These are phyloP conservation scores for Pisolithus microcarpus DNA, from an alignment of 768 basidiomycete genomes.

Conservation along the genomic window DNA sequence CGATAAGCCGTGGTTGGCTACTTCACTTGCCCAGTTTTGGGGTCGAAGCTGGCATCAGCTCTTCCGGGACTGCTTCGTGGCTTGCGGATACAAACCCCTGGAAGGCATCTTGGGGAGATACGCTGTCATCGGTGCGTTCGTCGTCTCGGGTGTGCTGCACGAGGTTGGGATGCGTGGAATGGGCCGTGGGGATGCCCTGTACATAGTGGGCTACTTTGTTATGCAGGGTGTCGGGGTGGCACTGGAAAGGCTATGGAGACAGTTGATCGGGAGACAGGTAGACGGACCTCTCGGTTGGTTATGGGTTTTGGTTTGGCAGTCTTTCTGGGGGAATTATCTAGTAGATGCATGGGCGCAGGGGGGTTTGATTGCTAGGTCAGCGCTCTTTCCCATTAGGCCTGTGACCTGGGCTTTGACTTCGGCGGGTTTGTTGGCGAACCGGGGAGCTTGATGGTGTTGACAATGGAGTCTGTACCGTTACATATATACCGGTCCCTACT, in stretches of 20 bases:
- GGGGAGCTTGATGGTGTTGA: too few species aligned
- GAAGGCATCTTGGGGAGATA: conserved; percentile 37
- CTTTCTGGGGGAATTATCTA: conserved; percentile 41
- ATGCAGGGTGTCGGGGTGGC: conserved; percentile 47
- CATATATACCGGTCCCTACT: too few species aligned
- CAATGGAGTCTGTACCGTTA: too few species aligned
- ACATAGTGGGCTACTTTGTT: conserved; percentile 47
- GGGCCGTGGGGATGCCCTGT: conserved; percentile 41
- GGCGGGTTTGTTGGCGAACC: too few species aligned
- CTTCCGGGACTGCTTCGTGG: conserved; percentile 51
- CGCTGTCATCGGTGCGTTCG: conserved; percentile 53
- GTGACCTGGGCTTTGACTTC: too few species aligned
- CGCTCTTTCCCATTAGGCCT: background rate
- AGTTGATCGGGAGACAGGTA: conserved; percentile 38
- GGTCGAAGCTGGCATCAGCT: conserved; percentile 61
- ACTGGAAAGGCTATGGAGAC: conserved; percentile 43
- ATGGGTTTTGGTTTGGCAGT: conserved; percentile 46
- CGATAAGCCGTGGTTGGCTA: conserved; percentile 47
- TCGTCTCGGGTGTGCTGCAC: conserved; percentile 55
- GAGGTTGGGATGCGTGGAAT: conserved; percentile 52
- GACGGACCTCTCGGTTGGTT: conserved; percentile 41
- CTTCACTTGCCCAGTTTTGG: conserved; percentile 61
- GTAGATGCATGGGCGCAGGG: conserved; percentile 35
- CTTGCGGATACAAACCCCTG: conserved; percentile 42
- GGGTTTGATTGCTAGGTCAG: conserved; percentile 13